Evolutionary conservation across 768 basidiomycete genomes (phyloP), one percentile per base, ranked within the genome.

Genomic region (Tricholoma hemisulphureum): DNA sequence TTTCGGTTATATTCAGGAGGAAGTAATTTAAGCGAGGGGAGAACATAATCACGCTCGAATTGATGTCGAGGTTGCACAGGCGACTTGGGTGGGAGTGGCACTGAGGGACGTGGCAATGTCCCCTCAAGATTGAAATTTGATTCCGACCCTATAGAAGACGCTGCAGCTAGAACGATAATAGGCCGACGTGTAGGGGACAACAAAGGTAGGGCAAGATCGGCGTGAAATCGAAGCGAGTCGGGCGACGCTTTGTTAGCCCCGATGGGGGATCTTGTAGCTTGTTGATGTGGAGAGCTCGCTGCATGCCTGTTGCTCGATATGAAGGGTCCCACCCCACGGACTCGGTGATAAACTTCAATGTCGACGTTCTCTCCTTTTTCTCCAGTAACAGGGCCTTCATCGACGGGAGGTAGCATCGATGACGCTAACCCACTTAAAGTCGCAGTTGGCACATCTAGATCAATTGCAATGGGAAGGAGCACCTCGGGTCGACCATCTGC

Each of bases 1-100:
- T 80, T 74, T 60, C 78, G 65, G 64, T 71, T 74, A 58, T 75
- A 83, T 57, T 87, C 85, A 0, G 76, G 60, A 14, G 87, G 86
- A 18, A 89, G 71, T 8, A 73, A 68, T 58, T 77, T 83, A 41
- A 84, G 72, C 20, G 80, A 77, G 6, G 88, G 88, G 0, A 88
- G 73, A 11, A 77, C 72, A 61, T 86, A 88, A 2, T 72, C 62
- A 24, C 76, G 76, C 58, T 76, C 75, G 57, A 77, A 80, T 39
- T 79, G 75, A 41, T 70, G 69, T 50, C 70, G 72, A 32, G 71
- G 73, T 58, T 69, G 71, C 6, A 52, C 58, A 26, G 58, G 63
- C 16, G 65, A 53, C 9, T 56, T 56, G 6, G 66, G 35, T 34
- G 55, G 55, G 10, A 46, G 34, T 16, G 61, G 58, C n/a, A 39